A percentile compares a stretch with the other conserved stretches of the same genome.
Conservation (phyloP, 495 filamentous ascomycete species). For the Trichoderma erinaceum region DNA sequence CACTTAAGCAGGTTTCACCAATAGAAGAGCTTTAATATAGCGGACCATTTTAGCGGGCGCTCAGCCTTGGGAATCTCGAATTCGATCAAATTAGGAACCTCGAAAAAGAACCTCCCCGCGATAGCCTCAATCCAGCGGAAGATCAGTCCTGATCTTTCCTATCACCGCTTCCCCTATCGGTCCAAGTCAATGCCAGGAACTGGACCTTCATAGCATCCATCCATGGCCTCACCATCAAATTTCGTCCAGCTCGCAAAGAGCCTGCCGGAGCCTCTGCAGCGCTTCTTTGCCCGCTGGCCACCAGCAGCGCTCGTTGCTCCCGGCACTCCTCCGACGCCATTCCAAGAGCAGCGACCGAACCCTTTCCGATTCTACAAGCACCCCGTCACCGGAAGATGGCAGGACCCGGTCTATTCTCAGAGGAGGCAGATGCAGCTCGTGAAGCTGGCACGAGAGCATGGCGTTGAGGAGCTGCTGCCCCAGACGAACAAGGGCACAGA, state of each 20-base stretch:
- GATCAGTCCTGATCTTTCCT: background rate
- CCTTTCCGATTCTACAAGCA: constrained; percentile 71
- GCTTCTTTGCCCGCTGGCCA: constrained; percentile 86
- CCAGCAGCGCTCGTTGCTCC: constrained; percentile 50
- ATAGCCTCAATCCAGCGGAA: background rate
- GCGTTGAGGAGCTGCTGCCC: constrained; percentile 79
- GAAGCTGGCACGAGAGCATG: constrained; percentile 73
- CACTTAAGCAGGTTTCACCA: background rate
- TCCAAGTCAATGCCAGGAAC: background rate
- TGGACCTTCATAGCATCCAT: background rate
- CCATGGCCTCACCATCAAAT: constrained; percentile 19
- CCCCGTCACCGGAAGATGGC: constrained; percentile 69
- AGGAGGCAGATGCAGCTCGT: constrained; percentile 87
- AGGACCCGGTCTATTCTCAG: constrained; percentile 70
- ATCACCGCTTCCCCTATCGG: background rate
- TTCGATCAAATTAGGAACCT: constrained; percentile 9
- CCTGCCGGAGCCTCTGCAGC: constrained; percentile 67
- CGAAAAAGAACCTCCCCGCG: constrained; percentile 6
- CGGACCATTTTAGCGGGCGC: background rate
- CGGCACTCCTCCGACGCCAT: constrained; percentile 37
- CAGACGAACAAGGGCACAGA: constrained; percentile 68
- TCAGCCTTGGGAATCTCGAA: constrained; percentile 16
- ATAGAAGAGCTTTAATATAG: background rate
- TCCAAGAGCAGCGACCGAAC: constrained; percentile 50
- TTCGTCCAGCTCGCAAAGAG: constrained; percentile 57